Evolutionary conservation across 2,329 filamentous ascomycete species (phyloP), one percentile per base, ranked within the genome.

Genomic region (Microascus cirrosus): DNA sequence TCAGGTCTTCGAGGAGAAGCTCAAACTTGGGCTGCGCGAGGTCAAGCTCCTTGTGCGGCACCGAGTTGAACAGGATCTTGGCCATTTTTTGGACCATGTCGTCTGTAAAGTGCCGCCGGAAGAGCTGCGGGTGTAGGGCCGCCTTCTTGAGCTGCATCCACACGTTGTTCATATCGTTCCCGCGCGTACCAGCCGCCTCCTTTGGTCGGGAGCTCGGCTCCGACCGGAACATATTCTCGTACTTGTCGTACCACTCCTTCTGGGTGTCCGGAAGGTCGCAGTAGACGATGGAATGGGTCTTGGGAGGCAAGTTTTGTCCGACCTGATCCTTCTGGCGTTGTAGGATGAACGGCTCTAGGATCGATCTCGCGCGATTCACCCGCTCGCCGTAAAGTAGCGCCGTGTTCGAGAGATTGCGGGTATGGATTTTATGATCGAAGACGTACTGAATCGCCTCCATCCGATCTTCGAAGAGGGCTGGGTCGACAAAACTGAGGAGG

Each of bases 321-420:
- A 96, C 92, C 66, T 97, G 91, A 54, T 89, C 84, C 74, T 99
- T 99, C 73, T 94, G 93, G 8, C 94, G 83, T 61, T 95, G 90
- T 2, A 99, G 76, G 57, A 99, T 94, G 68, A 99, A 99, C 0
- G 94, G 94, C 25, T 92, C 90, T 66, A 99, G 83, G 77, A 99
- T 99, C 0, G 88, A 90, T 58, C 92, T 85, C 2, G 94, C 94
- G 52, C 92, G 83, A 59, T 84, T 83, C 59, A 97, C 94, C 50
- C 94, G 86, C 68, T 96, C 90, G 52, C 84, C 86, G 24, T 94
- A 95, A 1, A 99, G 75, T 12, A 97, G 80, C 1, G 90, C 88
- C 24, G 89, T 89, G 67, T 96, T 86, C 59, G 86, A 83, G 10
- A 87, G 82, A 64, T 92, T 88, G 42, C 85, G 86, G 22, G 91